Evolutionary conservation across 164 flowering plant species (phyloP), one percentile per base, ranked within the genome.

Genomic region (Macadamia integrifolia): DNA sequence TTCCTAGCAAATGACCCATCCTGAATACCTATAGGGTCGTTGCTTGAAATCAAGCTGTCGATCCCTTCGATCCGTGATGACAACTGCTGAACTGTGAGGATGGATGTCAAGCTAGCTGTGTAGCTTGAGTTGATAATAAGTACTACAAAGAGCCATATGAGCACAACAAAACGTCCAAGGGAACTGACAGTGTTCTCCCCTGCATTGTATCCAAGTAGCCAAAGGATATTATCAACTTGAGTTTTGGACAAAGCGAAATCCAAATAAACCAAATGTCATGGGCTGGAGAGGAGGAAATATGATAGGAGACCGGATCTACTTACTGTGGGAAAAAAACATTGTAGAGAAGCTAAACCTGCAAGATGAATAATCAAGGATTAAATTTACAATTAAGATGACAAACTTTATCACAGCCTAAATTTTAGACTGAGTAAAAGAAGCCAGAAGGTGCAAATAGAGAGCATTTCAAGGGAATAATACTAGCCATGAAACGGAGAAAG

Each of bases 301-400:
- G 31, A 42, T 7, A 15, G 42, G 12, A 65, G 31, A 74, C 61
- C 17, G 57, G 57, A 61, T 53, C 23, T 58, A 83, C 98, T 72
- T 75, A 91, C 98, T 86, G 79, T 93, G 98, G 0, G 98, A 73
- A 60, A 93, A 91, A 75, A 93, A 93, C 93, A 93, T 85, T 9
- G 98, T 93, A 64, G 97, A 93, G 82, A 93, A 86, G 74, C 97
- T 87, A 79, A 93, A 93, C 97, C 98, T 93, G 96, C 83, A 83
- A 76, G 64, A 74, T 23, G 7, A 71, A 56, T 67, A 56, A 1
- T 44, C 28, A 17, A 11, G 57, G 57, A 52, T 52, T 52, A 52
- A 17, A 52, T 14, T 17, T 17, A 52, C 3, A 52, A 52, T 58
- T 12, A 66, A 71, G 76, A 43, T 66, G 62, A 15, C 31, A 18